phyloP scores from a whole-genome alignment of 805 yeast genomes.

The Cyberlindnera mrakii region DNA sequence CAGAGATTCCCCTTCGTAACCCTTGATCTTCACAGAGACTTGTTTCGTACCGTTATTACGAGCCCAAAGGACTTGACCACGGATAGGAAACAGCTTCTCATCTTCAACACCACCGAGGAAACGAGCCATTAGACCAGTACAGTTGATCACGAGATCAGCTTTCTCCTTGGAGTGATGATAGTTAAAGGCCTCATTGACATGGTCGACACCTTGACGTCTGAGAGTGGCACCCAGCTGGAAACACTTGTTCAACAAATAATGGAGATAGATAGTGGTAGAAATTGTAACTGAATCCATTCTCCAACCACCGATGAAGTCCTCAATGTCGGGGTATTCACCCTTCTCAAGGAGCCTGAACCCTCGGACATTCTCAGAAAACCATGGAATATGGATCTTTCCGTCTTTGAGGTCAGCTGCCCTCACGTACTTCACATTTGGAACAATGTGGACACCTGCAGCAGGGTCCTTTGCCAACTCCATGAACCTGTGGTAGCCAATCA shows the following conservation, averaged over 20 bases:
- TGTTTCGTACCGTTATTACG: constrained; percentile 22
- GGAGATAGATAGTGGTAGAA: constrained; percentile 50
- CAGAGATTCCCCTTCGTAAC: constrained; percentile 37
- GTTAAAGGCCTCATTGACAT: constrained; percentile 44
- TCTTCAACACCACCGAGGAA: constrained; percentile 42
- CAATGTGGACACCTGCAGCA: constrained; percentile 38
- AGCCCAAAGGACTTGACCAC: constrained; percentile 50
- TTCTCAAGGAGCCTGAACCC: constrained; percentile 30
- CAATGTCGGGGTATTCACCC: constrained; percentile 25
- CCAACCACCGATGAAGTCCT: constrained; percentile 35
- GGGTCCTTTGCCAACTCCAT: constrained; percentile 43
- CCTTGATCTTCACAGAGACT: constrained; percentile 27
- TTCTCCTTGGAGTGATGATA: constrained; percentile 31
- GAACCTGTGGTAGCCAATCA: constrained; percentile 42
- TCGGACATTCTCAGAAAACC: constrained; percentile 42
- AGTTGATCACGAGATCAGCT: constrained; percentile 50
- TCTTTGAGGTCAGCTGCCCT: constrained; percentile 9
- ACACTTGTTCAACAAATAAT: constrained; percentile 43
- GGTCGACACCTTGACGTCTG: constrained; percentile 34
- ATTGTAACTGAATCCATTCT: constrained; percentile 51
- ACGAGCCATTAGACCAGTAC: constrained; percentile 48
- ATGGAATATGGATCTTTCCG: constrained; percentile 28
- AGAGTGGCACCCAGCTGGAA: constrained; percentile 41
- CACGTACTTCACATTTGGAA: constrained; percentile 14
- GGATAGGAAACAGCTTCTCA: constrained; percentile 40